Conservation (phyloP, 1,139 yeast species). For the Protomyces arabidopsidicola region DNA sequence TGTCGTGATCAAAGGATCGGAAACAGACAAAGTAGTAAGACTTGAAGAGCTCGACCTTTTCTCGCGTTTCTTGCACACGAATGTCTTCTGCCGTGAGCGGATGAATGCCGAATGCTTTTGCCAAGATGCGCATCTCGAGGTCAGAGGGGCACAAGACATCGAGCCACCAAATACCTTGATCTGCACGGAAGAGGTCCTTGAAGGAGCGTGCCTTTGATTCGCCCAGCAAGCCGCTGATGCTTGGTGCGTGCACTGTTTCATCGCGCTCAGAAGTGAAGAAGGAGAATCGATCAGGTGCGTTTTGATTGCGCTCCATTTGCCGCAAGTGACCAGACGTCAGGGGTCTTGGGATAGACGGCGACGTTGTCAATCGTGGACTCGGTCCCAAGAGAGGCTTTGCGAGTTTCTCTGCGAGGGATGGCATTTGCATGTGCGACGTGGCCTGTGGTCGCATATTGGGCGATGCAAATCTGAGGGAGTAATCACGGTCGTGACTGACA, state of each 20-base stretch:
- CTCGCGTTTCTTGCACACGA: conserved; percentile 78
- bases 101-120: conserved; percentile 74
- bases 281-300: conserved; percentile 66
- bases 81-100: conserved; percentile 78
- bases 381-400: conserved; percentile 2
- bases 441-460: conserved; percentile 25
- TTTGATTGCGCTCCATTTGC: conserved; percentile 17
- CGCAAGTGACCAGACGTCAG: conserved; percentile 18
- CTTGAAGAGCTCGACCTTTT: conserved; percentile 72
- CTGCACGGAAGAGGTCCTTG: conserved; percentile 57
- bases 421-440: conserved; percentile 15
- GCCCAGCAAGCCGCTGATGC: conserved; percentile 65
- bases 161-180: conserved; percentile 64
- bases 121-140: conserved; percentile 59
- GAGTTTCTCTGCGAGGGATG: conserved; percentile 1
- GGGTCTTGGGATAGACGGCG: conserved; percentile 19
- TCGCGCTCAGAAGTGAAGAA: conserved; percentile 77
- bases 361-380: conserved; percentile 6
- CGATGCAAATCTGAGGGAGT: conserved; percentile 10
- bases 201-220: conserved; percentile 55
- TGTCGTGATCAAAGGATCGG: conserved; percentile 73
- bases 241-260: conserved; percentile 85
- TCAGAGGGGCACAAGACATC: conserved; percentile 69
- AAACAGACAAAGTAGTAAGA: conserved; percentile 75
- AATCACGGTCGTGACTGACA: neutral